Percentiles rank a stretch among this genome's conserved stretches.
phyloP scores from a whole-genome alignment of 2,329 filamentous ascomycete genomes.

The Penicillium sp. region DNA sequence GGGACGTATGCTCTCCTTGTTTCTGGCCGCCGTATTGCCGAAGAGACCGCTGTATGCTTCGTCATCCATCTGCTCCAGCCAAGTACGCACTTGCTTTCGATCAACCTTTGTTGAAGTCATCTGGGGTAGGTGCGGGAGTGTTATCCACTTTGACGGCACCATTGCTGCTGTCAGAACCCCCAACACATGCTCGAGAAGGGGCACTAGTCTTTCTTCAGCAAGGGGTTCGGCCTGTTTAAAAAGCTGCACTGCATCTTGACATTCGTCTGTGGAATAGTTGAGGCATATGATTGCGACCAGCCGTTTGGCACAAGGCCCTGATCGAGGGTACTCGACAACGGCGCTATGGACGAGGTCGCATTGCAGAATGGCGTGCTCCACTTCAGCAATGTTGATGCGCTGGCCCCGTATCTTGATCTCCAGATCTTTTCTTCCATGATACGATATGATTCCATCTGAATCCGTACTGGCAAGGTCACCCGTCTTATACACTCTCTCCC shows the following conservation, averaged over 20 bases:
- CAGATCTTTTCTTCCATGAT: slow-evolving; percentile 38
- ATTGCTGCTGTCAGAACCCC: slow-evolving; percentile 8
- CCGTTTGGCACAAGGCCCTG: slow-evolving; percentile 6
- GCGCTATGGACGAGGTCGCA: slow-evolving; percentile 1
- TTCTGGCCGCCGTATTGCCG: not conserved
- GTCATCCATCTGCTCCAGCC: slow-evolving; percentile 8
- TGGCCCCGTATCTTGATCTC: slow-evolving; percentile 43
- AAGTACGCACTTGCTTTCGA: slow-evolving; percentile 11
- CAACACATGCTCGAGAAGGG: not conserved
- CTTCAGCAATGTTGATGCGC: slow-evolving; percentile 39
- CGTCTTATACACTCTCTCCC: slow-evolving; percentile 32
- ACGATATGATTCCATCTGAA: slow-evolving; percentile 33
- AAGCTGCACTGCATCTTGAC: not conserved
- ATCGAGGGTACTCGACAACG: slow-evolving; percentile 7
- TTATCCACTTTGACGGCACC: slow-evolving; percentile 13
- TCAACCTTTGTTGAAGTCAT: slow-evolving; percentile 15
- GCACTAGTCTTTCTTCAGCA: not conserved
- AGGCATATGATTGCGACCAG: slow-evolving; percentile 3
- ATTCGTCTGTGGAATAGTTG: not conserved
- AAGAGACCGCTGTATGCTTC: not conserved
- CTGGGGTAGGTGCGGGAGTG: slow-evolving; percentile 3
- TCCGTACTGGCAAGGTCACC: slow-evolving; percentile 40
- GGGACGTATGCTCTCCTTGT: not conserved
- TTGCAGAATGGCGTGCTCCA: slow-evolving; percentile 29
- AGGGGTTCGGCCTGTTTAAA: not conserved